Base-by-base conservation (phyloP, 345 rosid species). In the Populus alba region DNA sequence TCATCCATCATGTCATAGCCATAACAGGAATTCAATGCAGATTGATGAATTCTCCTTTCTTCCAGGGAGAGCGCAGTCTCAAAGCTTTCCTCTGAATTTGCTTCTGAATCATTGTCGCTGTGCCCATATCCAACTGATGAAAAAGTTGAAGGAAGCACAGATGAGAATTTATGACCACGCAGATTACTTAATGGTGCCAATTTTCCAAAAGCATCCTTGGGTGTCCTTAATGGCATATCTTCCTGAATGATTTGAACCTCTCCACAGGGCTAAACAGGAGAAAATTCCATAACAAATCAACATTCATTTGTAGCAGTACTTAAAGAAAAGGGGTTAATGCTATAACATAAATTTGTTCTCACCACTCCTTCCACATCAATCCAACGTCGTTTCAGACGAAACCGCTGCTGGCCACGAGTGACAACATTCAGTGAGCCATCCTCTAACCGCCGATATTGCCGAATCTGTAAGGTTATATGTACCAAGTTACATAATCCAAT, bases 391-490 rank as follows among this genome's bases (percentile, higher is more conserved):
- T 79, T 91, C 75, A 96, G 68, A 77, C 78, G 89, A 83, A 94
- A 94, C 59, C 99, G 90, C 77, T 96, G 99, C 73, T 90, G 92
- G 55, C 99, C 99, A 66, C 97, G 97, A 80, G 97, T 91, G 69
- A 96, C 90, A 68, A 95, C 91, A 78, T 96, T 96, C 72, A 92
- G 86, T 25, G 97, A 88, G 41, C 97, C 97, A 87, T 94, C 97
- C 77, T 89, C 94, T 78, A 94, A 82, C 23, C 93, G 83, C 67
- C 99, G 88, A 71, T 85, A 89, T 73, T 96, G 97, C 47, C 98
- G 90, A 85, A 96, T 94, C 99, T 96, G 89, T 20, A 79, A 45
- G 68, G 55, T 65, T 55, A 47, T 57, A 73, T 31, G n/a, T 68
- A 33, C 37, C 20, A 38, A 74, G 75, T 66, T 71, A 59, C 31